Base-by-base conservation (phyloP, 75 land plant genomes). In the Selaginella moellendorffii region DNA sequence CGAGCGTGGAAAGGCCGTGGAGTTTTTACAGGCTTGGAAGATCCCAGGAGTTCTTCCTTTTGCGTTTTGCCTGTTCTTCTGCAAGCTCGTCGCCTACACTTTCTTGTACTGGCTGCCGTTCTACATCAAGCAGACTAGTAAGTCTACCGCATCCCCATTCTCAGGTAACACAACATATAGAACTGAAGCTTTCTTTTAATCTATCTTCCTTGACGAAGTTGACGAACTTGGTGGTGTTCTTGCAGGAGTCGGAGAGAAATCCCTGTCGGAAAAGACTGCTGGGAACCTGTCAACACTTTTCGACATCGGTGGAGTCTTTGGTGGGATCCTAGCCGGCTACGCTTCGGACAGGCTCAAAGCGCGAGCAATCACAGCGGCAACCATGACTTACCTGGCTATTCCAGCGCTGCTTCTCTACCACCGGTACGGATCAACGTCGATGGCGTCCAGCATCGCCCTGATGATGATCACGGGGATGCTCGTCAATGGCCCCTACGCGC, bases 51-150 rank as follows among this genome's bases (percentile, higher is more conserved):
- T 93, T 27, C 90, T 85, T 0, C 80, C 98, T 8, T 92, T 80
- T 79, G 96, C 97, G 25, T 53, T 92, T 12, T 92, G 90, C 54
- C 80, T 92, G 53, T 92, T 92, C 72, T 92, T 92, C 75, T 71
- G 86, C 23, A 92, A 92, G 70, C 67, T 92, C 63, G 97, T 92
- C 26, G 96, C 96, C n/a, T 93, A 93, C 63, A 93, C 98, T 1
- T 93, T 93, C 63, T 77, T 93, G 28, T 88, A 93, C 65, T 93
- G 98, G 98, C 85, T 93, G 31, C 98, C 98, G 20, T 93, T 83
- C 75, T 93, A 93, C 79, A 79, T 93, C 73, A 83, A 82, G 54
- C 85, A 86, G 28, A 88, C 98, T 52, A 85, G 97, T 92, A 76
- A 53, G 27, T 54, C 52, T 36, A 5, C 14, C 46, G 5, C 46